Base-by-base conservation (phyloP, 2,329 filamentous ascomycete species). In the Metarhizium robertsii region DNA sequence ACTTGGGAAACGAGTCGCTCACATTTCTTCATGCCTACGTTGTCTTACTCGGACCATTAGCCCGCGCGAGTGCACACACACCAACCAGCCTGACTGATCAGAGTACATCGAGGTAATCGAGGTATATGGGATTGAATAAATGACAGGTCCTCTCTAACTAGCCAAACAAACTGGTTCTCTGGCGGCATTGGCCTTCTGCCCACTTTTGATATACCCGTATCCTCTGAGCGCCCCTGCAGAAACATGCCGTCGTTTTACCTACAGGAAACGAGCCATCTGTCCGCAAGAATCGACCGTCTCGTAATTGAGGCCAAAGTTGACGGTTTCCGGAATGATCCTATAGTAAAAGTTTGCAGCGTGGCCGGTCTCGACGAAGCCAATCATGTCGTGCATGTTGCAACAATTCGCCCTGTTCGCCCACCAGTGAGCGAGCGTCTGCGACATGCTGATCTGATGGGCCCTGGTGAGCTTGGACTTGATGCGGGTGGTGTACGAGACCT, bases 201-300 rank as follows among this genome's bases (percentile, higher is more conserved):
- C 14, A n/a, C 38, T 1, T 40, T 16, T 11, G 38, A 13, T 40
- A 11, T 40, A 40, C 13, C 25, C 38, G 38, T 40, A 11, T 40
- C 1, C 14, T 40, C 11, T 16, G 5, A 13, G 11, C 2, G 13
- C 14, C 11, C 2, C 11, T 16, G 5, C 11, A 2, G 13, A 40
- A 6, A 40, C 10, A 54, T 54, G 53, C 25, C 32, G 52, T 56
- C 50, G 32, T 38, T 2, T 43, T 13, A 25, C 20, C 38, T 53
- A 53, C 50, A 53, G 30, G 8, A 10, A 53, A 43, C 38, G 36
- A 11, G 36, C 36, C 50, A 53, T 53, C 32, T 53, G 36, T n/a
- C 50, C 50, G 16, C 50, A 53, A 52, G 43, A 43, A n/a, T 53
- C 50, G 29, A 53, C 50, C 16, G 50, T 30, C 50, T 53, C 36